A percentile compares a stretch with the other conserved stretches of the same genome.
Evolutionary conservation across 2,329 filamentous ascomycete species (phyloP).

Genomic region (Colletotrichum sp.): DNA sequence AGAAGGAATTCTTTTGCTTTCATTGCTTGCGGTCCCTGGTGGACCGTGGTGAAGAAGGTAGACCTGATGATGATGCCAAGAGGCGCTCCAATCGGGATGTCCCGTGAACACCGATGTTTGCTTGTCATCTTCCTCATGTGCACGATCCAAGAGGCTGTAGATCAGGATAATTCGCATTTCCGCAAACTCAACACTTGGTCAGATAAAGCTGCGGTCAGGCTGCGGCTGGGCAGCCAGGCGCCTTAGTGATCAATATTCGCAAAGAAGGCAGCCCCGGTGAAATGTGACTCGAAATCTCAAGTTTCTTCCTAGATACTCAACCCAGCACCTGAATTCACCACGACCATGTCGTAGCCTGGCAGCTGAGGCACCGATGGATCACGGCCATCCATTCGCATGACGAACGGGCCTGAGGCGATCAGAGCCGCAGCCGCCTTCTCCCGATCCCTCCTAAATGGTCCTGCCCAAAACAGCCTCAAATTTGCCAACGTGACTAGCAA

Average conservation of each 20-base stretch:
- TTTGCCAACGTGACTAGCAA: background rate
- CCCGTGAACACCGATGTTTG: background rate
- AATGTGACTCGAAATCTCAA: background rate
- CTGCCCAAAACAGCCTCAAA: background rate
- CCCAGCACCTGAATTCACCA: background rate
- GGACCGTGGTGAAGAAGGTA: slow-evolving; percentile 56
- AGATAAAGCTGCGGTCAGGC: background rate
- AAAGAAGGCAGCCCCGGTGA: background rate
- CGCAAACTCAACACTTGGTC: background rate
- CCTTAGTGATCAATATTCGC: background rate
- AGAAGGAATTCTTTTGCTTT: slow-evolving; percentile 42
- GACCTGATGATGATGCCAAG: too few relatives aligned
- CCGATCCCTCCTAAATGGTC: background rate
- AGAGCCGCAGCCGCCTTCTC: slow-evolving; percentile 12
- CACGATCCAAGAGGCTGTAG: background rate
- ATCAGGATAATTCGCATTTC: background rate
- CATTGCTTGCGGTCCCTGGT: slow-evolving; percentile 50
- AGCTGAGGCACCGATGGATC: background rate
- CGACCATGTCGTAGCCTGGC: background rate
- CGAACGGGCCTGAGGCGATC: background rate
- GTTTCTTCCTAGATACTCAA: background rate
- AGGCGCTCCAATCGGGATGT: background rate
- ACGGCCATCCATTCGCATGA: background rate
- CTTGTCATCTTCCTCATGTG: background rate
- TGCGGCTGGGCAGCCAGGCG: background rate